phyloP scores from a whole-genome alignment of 2,329 filamentous ascomycete genomes.

The Epichloe uncinata region DNA sequence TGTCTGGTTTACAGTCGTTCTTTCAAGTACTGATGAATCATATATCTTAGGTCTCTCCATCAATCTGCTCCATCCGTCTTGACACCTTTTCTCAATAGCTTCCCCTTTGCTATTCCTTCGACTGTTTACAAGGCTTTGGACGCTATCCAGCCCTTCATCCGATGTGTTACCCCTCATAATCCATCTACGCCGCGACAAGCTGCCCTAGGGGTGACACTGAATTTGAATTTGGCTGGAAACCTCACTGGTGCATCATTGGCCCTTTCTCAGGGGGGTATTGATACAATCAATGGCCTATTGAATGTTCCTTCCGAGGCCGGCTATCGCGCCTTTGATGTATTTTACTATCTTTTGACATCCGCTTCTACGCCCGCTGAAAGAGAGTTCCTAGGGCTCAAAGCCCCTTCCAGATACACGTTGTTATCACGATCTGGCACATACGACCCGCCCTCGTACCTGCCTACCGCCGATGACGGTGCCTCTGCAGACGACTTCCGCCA shows the following conservation, averaged over 20 bases:
- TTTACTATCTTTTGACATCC: conserved; percentile 92
- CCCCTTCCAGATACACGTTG: conserved; percentile 62
- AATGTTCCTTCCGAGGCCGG: conserved; percentile 68
- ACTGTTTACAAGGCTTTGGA: conserved; percentile 67
- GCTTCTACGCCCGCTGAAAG: conserved; percentile 78
- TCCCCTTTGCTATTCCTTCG: conserved; percentile 63
- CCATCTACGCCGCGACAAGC: conserved; percentile 72
- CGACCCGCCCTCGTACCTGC: conserved; percentile 72
- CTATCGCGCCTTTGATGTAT: conserved; percentile 90
- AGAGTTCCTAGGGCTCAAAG: conserved; percentile 73
- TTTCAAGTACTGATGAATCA: conserved; percentile 7
- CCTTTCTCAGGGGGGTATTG: conserved; percentile 76
- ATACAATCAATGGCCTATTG: conserved; percentile 67
- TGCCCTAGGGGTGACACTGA: conserved; percentile 68
- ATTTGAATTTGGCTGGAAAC: conserved; percentile 67
- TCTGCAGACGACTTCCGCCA: conserved; percentile 85
- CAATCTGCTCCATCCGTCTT: conserved; percentile 77
- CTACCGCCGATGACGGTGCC: conserved; percentile 83
- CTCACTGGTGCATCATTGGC: conserved; percentile 63
- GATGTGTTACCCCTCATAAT: conserved; percentile 79
- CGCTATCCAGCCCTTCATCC: conserved; percentile 72
- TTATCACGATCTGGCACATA: conserved; percentile 78
- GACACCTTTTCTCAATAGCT: conserved; percentile 62
- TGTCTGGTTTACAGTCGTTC: background rate
- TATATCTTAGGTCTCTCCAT: conserved; percentile 59